Base-by-base conservation (phyloP, 1,284 basidiomycete species). In the Moesziomyces globuligerus region DNA sequence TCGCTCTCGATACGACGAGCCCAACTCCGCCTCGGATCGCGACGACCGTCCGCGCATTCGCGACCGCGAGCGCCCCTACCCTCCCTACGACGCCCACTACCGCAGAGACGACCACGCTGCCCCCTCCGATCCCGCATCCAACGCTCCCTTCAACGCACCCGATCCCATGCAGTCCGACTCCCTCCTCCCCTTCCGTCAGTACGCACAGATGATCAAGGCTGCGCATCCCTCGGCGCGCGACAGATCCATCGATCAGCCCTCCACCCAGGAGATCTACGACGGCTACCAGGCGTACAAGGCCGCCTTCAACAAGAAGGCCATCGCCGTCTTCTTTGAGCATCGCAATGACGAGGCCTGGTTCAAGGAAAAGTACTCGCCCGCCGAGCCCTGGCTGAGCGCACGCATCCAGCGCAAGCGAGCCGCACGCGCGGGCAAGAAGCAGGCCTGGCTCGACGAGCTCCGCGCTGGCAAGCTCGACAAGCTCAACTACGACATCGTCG, bases 321-420 rank as follows among this genome's bases (percentile, higher is more conserved):
- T 80, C 26, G 48, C 49, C 37, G 23, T 47, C 46, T 81, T 79
- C 54, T 81, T 74, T 28, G 56, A 75, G n/a, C 59, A 70, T 26
- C 65, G 76, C 28, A 61, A 57, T 13, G 48, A 75, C 36, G 68
- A 72, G 28, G 65, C 64, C 13, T 81, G 78, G 75, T 81, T 81
- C 57, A 57, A 56, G 36, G 79, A 81, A 43, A 78, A 78, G 52
- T 81, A 80, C 48, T 67, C 61, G 4, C 50, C 69, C 6, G 44
- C 42, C 18, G 56, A 69, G 21, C 65, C 62, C 1, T 68, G 59
- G 38, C 60, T 65, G 25, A 36, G n/a, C 7, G 67, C 52, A 15
- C 44, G 78, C 4, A 49, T 42, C 17, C 32, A 48, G 34, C 64
- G 78, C 18, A 72, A 72, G 52, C 62, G 59, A 23, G 45, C 54